Percentiles rank a stretch among this genome's conserved stretches.
phyloP scores from a whole-genome alignment of 257 asterid genomes.

The Galeopsis tetrahit region DNA sequence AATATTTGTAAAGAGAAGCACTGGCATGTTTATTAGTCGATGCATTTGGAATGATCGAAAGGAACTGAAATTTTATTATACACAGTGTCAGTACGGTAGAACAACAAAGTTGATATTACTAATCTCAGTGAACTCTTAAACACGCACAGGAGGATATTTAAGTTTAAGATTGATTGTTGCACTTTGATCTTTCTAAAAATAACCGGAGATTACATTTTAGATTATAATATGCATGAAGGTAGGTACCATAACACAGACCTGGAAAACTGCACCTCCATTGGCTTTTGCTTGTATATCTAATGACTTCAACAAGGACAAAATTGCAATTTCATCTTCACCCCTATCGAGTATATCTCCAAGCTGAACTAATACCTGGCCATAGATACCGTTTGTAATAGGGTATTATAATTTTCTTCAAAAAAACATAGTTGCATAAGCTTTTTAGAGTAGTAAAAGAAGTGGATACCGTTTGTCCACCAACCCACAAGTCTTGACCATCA shows the following conservation, averaged over 20 bases:
- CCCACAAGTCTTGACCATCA: slow-evolving; percentile 77
- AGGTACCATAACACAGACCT: slow-evolving; percentile 51
- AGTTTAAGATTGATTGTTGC: slow-evolving; percentile 7
- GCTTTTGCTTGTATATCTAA: slow-evolving; percentile 87
- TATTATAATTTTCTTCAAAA: slow-evolving; percentile 12
- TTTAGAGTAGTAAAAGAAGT: slow-evolving; percentile 2
- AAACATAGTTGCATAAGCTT: slow-evolving; percentile 11
- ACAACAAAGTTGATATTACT: slow-evolving; percentile 18
- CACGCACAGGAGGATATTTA: background rate
- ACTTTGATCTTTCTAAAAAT: slow-evolving; percentile 14
- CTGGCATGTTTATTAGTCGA: slow-evolving; percentile 13
- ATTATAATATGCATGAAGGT: slow-evolving; percentile 4
- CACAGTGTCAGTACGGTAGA: slow-evolving; percentile 1
- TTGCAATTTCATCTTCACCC: slow-evolving; percentile 96
- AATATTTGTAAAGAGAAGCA: slow-evolving; percentile 10
- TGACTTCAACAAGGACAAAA: slow-evolving; percentile 79
- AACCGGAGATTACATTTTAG: background rate
- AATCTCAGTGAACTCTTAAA: background rate
- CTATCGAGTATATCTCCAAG: slow-evolving; percentile 96
- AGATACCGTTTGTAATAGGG: slow-evolving; percentile 8
- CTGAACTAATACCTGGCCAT: slow-evolving; percentile 76
- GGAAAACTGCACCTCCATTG: slow-evolving; percentile 95
- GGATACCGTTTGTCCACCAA: slow-evolving; percentile 89
- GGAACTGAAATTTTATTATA: slow-evolving; percentile 2
- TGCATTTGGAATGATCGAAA: slow-evolving; percentile 13